phyloP scores from a whole-genome alignment of 495 filamentous ascomycete genomes.

The Cetradonia linearis region DNA sequence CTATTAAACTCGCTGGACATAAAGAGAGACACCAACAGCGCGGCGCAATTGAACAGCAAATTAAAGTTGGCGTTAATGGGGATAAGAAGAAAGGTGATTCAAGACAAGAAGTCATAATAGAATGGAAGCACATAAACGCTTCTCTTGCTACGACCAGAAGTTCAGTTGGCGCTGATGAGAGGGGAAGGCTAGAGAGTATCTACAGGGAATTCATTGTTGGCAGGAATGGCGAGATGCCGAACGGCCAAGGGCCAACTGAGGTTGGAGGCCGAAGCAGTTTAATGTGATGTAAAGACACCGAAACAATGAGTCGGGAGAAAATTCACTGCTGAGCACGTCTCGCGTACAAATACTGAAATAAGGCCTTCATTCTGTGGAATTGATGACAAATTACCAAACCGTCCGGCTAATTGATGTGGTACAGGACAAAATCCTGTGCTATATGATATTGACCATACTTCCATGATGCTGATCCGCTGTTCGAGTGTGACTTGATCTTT shows the following conservation, averaged over 20 bases:
- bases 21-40: constrained; percentile 38
- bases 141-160: constrained; percentile 67
- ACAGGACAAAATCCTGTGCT: not conserved
- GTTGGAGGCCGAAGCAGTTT: constrained; percentile 86
- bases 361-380: not conserved
- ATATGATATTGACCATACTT: not conserved
- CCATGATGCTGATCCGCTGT: not conserved
- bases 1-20: constrained; percentile 57
- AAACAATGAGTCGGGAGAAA: too few relatives aligned
- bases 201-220: constrained; percentile 88
- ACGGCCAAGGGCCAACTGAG: constrained; percentile 79
- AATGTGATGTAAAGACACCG: constrained; percentile 68
- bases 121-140: constrained; percentile 75
- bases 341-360: not conserved
- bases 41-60: constrained; percentile 22
- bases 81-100: constrained; percentile 28
- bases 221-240: constrained; percentile 87
- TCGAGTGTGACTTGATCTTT: not conserved
- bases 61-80: constrained; percentile 20
- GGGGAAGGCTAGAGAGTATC: constrained; percentile 60
- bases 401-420: not conserved
- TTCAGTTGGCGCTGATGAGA: constrained; percentile 72
- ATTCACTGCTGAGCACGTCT: not conserved
- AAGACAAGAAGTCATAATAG: constrained; percentile 62
- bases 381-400: not conserved